Base-by-base conservation (phyloP, 1,284 basidiomycete species). In the Boletus albobrunnescens region DNA sequence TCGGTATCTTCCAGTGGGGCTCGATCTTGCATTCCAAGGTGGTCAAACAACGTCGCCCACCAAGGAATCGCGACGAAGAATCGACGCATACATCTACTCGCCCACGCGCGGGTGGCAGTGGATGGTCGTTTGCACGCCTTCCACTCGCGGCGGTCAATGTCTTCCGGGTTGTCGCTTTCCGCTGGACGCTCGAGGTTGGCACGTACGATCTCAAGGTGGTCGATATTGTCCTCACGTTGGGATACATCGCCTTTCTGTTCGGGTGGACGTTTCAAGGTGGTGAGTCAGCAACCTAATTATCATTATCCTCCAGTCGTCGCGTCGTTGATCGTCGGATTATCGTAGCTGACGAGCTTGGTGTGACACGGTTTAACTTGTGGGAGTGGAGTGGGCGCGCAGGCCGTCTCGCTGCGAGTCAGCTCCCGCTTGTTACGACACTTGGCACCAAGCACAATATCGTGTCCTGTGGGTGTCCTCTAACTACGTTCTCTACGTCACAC, bases 381-480 rank as follows among this genome's bases (percentile, higher is more conserved):
- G 73, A 71, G 53, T 81, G 73, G 68, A 68, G 70, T 9, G 74
- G 76, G 49, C 71, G 78, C 28, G 74, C 78, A 1, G 78, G 70
- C 0, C 59, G 66, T 32, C 67, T 84, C 14, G 80, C 75, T 1
- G 66, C 74, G 1, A 71, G 72, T 16, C 84, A 87, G 57, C 58
- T 83, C 2, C 78, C 82, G 0, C 65, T 87, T n/a, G 71, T 85
- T 54, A 73, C 77, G 0, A 80, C 72, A 3, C 73, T 87, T 12
- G 82, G 80, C 0, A 79, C 78, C 41, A 81, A 79, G 60, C 83
- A 87, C 59, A 86, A 84, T 45, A 45, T 79, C 17, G 67, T 87
- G 7, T 76, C 79, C 6, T 69, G 79, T 81, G 47, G 47, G 78
- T 53, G 12, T 14, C 3, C 13, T 11, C 8, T 16, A 1, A 12